Evolutionary conservation across 768 basidiomycete genomes (phyloP).

Genomic region (Nevesoporus exiguus): DNA sequence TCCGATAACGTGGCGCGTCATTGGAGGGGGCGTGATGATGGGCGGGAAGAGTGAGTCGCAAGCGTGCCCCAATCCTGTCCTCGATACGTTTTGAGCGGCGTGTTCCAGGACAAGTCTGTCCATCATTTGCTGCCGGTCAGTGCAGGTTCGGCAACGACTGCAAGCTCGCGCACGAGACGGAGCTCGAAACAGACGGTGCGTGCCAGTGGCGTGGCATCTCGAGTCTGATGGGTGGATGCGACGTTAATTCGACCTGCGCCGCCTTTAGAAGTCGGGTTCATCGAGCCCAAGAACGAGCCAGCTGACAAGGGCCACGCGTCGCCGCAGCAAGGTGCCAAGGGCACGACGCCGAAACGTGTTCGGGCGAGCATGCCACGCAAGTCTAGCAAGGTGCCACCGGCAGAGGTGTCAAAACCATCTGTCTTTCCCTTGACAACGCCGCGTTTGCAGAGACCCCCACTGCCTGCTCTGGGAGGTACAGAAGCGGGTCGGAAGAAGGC

Average conservation of each 20-base stretch:
- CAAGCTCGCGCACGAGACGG: constrained; percentile 29
- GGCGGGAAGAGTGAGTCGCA: constrained; percentile 35
- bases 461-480: neutral
- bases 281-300: constrained; percentile 10
- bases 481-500: neutral
- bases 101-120: constrained; percentile 25
- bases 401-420: neutral
- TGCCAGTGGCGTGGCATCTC: constrained; percentile 1
- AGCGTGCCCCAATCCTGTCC: neutral
- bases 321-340: neutral
- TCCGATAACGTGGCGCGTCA: constrained; percentile 72
- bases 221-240: neutral
- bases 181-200: constrained; percentile 21
- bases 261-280: constrained; percentile 13
- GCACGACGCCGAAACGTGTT: constrained; percentile 3
- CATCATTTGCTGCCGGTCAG: constrained; percentile 21
- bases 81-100: neutral
- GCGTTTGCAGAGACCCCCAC: neutral
- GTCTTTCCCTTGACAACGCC: neutral
- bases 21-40: constrained; percentile 75
- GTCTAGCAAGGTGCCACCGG: neutral
- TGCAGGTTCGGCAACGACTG: constrained; percentile 30
- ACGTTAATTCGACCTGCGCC: no score
- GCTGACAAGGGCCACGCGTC: neutral
- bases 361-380: constrained; percentile 8